These are phyloP conservation scores for Dendrobium huoshanense DNA, from an alignment of 106 monocot species.

Conservation along the genomic window DNA sequence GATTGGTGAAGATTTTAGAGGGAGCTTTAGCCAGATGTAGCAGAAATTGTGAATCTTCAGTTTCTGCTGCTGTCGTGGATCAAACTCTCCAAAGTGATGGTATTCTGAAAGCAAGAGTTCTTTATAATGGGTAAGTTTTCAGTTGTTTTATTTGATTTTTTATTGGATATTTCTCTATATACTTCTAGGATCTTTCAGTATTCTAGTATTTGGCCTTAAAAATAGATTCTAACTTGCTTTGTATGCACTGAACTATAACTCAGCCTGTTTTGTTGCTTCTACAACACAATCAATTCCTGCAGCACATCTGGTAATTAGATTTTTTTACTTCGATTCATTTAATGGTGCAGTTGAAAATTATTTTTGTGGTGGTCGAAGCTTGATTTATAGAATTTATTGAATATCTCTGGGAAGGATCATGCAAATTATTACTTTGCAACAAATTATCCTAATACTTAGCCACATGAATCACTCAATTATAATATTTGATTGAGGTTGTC, in stretches of 20 bases:
- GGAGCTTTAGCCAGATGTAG: constrained; percentile 29
- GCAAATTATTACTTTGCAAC: too few species aligned
- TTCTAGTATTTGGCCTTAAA: background rate
- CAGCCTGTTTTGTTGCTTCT: background rate
- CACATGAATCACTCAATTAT: too few species aligned
- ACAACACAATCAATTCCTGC: too few species aligned
- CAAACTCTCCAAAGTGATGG: constrained; percentile 41
- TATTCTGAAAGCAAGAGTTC: constrained; percentile 43
- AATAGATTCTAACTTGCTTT: background rate
- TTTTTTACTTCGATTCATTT: too few species aligned
- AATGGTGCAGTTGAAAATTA: too few species aligned
- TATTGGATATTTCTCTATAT: background rate
- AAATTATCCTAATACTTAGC: too few species aligned
- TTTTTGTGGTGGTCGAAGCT: too few species aligned
- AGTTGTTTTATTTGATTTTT: background rate
- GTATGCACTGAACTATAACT: background rate
- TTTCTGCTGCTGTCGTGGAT: constrained; percentile 38
- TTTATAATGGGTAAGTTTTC: constrained; percentile 45
- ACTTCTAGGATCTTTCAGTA: background rate
- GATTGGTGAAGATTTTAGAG: constrained; percentile 40
- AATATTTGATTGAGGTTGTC: too few species aligned
- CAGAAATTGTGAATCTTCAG: constrained; percentile 24
- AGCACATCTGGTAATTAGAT: too few species aligned
- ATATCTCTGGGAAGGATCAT: too few species aligned
- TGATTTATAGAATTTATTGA: too few species aligned